Conservation (phyloP, 805 yeast species). For the Lachancea mirantina region DNA sequence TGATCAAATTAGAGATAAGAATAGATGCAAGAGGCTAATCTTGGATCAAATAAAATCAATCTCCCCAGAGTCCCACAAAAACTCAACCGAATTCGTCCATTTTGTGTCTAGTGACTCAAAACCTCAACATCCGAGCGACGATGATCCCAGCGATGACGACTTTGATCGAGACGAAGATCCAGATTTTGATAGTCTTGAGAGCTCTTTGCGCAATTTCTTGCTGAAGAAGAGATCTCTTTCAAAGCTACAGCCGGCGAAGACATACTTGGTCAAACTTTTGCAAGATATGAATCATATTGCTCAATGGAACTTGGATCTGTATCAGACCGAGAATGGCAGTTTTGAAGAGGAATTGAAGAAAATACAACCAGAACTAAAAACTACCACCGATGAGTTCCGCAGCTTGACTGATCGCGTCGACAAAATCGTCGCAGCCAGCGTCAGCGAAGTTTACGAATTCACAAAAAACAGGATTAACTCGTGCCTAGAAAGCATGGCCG, state of each 20-base stretch:
- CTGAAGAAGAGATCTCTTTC: slow-evolving; percentile 85
- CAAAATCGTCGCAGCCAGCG: slow-evolving; percentile 52
- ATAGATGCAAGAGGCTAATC: slow-evolving; percentile 68
- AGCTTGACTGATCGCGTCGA: slow-evolving; percentile 54
- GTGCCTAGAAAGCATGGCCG: slow-evolving; percentile 38
- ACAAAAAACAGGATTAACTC: slow-evolving; percentile 47
- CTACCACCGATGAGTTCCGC: slow-evolving; percentile 44
- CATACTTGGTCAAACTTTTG: slow-evolving; percentile 65
- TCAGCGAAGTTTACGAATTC: slow-evolving; percentile 50
- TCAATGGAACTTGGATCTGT: slow-evolving; percentile 50
- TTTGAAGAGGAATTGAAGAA: slow-evolving; percentile 44
- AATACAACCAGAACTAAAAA: slow-evolving; percentile 59
- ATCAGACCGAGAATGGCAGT: slow-evolving; percentile 42
- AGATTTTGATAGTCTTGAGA: slow-evolving; percentile 77
- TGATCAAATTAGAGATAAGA: slow-evolving; percentile 77
- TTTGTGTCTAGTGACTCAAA: slow-evolving; percentile 67
- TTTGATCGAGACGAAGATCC: slow-evolving; percentile 39
- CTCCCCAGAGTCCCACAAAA: slow-evolving; percentile 88
- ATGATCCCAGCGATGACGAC: slow-evolving; percentile 26
- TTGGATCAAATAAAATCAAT: slow-evolving; percentile 77
- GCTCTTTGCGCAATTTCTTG: slow-evolving; percentile 75
- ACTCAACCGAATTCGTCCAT: slow-evolving; percentile 86
- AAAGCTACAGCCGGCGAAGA: slow-evolving; percentile 87
- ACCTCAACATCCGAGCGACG: slow-evolving; percentile 32
- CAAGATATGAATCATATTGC: slow-evolving; percentile 58